These are phyloP conservation scores for Thielaviopsis populi DNA, from an alignment of 2,329 filamentous ascomycete species.

Conservation along the genomic window DNA sequence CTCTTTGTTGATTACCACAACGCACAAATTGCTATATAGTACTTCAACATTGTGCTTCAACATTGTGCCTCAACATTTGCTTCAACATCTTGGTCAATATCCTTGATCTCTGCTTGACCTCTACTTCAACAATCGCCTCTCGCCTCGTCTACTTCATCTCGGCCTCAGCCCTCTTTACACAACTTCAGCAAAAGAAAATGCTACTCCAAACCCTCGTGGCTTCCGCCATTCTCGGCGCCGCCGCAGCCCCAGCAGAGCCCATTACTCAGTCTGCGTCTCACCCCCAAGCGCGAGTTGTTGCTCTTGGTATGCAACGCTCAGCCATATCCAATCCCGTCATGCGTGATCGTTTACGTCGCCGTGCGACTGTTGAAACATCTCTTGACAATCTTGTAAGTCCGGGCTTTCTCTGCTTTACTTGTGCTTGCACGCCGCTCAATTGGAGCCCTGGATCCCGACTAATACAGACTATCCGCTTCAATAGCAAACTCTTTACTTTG, in stretches of 20 bases:
- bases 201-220: slow-evolving; percentile 8
- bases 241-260: slow-evolving; percentile 5
- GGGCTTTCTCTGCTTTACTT: background rate
- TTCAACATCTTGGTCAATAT: no score
- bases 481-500: slow-evolving; percentile 47
- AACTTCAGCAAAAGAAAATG: background rate
- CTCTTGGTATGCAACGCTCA: slow-evolving; percentile 29
- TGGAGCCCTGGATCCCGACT: background rate
- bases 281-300: slow-evolving; percentile 31
- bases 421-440: background rate
- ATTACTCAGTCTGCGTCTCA: slow-evolving; percentile 2
- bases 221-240: slow-evolving; percentile 5
- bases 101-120: no score
- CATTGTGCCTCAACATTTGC: no score
- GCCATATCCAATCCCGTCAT: slow-evolving; percentile 28
- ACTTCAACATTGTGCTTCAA: no score
- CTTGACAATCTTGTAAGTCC: slow-evolving; percentile 41
- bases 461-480: slow-evolving; percentile 10
- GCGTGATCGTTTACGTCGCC: slow-evolving; percentile 32
- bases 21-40: no score
- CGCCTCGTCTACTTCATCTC: no score
- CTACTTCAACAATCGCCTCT: no score
- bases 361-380: slow-evolving; percentile 29
- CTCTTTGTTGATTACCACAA: no score
- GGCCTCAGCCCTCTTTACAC: background rate